Base-by-base conservation (phyloP, 129 eudicot genomes). In the Flaveria linearis region DNA sequence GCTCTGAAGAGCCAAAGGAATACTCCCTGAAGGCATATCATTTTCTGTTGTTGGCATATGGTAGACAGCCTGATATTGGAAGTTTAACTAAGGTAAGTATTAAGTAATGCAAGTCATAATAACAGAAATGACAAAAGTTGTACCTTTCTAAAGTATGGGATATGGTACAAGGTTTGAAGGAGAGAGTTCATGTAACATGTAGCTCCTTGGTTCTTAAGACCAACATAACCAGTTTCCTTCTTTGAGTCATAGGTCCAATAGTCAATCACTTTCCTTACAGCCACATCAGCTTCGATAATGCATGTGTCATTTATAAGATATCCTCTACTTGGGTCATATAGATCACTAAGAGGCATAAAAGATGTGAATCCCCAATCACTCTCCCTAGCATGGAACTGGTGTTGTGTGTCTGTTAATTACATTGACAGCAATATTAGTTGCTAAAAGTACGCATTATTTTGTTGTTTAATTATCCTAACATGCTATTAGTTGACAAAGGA, bases 11-110 rank as follows among this genome's bases (percentile, higher is more conserved):
- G 98, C 98, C 78, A 93, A 76, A 50, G 98, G 98, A 76, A 93
- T 93, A 82, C 98, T 93, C 69, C 96, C 94, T 5, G 97, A 74
- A 20, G 97, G 97, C 72, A 86, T 86, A 84, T 93, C 98, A 79
- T 93, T 93, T 92, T 93, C 98, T 39, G 98, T 93, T 46, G 98
- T 93, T 14, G 97, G 98, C 98, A 93, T 93, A 82, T 93, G 98
- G 80, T 93, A 93, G 64, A 93, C 98, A 79, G 98, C 97, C 98
- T 92, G 87, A 83, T 79, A 85, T 20, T 82, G 66, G 68, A 83
- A 70, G 33, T 15, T 16, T 58, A 56, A 76, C 50, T 45, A 26
- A 85, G 75, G 49, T 77, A 57, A 61, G 67, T 77, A 28, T 5
- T 70, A 51, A 9, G 60, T 47, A 58, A 20, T n/a, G 28, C 12